These are phyloP conservation scores for Gamsiella multidivaricata DNA, from an alignment of 192 early-diverging fungal species.

Conservation along the genomic window DNA sequence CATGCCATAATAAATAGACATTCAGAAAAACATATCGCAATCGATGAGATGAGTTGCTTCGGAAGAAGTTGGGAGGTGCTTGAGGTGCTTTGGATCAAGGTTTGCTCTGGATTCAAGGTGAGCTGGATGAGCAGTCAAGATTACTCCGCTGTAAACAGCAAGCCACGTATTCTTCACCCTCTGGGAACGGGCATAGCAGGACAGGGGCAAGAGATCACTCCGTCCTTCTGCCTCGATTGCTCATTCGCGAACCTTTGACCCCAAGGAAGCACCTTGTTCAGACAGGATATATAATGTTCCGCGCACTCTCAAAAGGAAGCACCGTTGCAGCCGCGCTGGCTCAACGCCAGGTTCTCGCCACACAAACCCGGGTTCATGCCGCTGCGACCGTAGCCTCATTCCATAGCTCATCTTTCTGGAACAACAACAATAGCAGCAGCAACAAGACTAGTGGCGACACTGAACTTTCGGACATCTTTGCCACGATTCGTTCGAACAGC, in stretches of 20 bases:
- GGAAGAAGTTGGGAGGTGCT: too few species aligned
- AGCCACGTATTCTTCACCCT: too few species aligned
- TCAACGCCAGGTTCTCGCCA: constrained; percentile 17
- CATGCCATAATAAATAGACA: not conserved
- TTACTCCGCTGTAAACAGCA: too few species aligned
- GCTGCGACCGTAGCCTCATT: constrained; percentile 15
- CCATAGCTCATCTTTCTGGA: constrained; percentile 18
- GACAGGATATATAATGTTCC: too few species aligned
- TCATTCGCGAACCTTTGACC: too few species aligned
- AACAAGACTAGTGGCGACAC: not conserved
- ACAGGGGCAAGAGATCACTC: too few species aligned
- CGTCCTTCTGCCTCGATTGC: not conserved
- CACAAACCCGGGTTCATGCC: constrained; percentile 7
- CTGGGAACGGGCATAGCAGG: too few species aligned
- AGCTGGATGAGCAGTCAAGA: not conserved
- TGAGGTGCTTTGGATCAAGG: too few species aligned
- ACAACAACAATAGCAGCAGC: constrained; percentile 4
- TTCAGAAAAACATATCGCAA: not conserved
- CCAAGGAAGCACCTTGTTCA: too few species aligned
- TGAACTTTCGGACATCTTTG: constrained; percentile 15
- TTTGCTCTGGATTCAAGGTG: not conserved
- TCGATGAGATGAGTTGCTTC: too few species aligned
- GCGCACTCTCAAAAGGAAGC: constrained; percentile 24
- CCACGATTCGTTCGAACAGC: constrained; percentile 1
- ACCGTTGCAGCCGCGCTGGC: not conserved